Conservation (phyloP, 2,329 filamentous ascomycete species). For the Clarireedia hainanense region DNA sequence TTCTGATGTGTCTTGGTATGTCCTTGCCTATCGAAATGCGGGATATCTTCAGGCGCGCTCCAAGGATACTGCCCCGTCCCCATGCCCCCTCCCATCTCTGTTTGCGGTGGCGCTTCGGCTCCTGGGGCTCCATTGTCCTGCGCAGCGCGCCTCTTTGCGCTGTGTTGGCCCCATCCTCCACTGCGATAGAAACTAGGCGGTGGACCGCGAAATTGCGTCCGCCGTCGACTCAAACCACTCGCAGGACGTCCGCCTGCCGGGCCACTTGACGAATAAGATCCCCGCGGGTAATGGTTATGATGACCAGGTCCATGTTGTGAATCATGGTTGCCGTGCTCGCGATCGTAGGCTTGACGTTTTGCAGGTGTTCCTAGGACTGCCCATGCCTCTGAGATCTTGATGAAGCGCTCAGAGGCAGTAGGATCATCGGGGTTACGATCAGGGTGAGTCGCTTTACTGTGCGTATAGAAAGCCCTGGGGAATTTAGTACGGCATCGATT, state of each 20-base stretch:
- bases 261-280: constrained; percentile 48
- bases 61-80: constrained; percentile 48
- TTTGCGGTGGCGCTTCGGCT: constrained; percentile 12
- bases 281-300: constrained; percentile 26
- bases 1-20: constrained; percentile 65
- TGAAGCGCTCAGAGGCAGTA: constrained; percentile 65
- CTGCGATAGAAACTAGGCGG: constrained; percentile 82
- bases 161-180: constrained; percentile 67
- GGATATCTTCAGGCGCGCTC: constrained; percentile 44
- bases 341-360: constrained; percentile 77
- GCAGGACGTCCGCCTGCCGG: constrained; percentile 71
- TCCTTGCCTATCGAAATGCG: constrained; percentile 69
- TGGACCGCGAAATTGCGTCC: constrained; percentile 72
- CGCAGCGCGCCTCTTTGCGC: constrained; percentile 48
- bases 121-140: constrained; percentile 30
- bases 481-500: constrained; percentile 3
- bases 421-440: constrained; percentile 80
- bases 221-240: constrained; percentile 69
- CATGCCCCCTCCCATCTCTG: constrained; percentile 43
- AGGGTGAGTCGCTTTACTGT: constrained; percentile 88
- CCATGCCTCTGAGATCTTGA: constrained; percentile 80
- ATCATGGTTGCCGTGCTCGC: constrained; percentile 36
- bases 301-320: constrained; percentile 11
- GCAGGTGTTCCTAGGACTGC: constrained; percentile 61
- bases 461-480: constrained; percentile 69